Evolutionary conservation across 345 rosid species (phyloP).

Genomic region (Ailanthus altissimus): DNA sequence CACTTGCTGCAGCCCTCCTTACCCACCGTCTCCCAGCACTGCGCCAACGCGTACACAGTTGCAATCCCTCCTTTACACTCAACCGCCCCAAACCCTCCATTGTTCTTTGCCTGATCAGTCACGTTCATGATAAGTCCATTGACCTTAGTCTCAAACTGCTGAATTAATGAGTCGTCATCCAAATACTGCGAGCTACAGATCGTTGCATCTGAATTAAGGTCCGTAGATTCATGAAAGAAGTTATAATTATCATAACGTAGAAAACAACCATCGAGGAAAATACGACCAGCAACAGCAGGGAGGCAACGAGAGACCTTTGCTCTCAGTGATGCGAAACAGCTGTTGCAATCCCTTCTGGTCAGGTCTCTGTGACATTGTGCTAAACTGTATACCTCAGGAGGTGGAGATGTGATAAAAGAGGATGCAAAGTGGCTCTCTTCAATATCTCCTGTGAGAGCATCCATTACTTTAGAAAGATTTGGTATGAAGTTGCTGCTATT

Average conservation of each 20-base stretch:
- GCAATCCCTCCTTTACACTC: conserved; percentile 27
- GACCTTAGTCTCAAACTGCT: conserved; percentile 29
- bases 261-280: conserved; percentile 70
- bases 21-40: conserved; percentile 64
- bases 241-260: conserved; percentile 51
- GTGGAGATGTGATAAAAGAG: conserved; percentile 19
- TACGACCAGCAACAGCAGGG: conserved; percentile 44
- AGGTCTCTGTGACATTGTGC: conserved; percentile 55
- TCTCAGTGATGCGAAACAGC: conserved; percentile 41
- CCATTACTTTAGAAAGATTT: conserved; percentile 27
- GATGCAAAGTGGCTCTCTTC: conserved; percentile 12
- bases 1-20: conserved; percentile 51
- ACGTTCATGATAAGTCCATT: conserved; percentile 39
- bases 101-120: conserved; percentile 37
- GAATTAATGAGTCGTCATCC: conserved; percentile 1
- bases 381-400: conserved; percentile 36
- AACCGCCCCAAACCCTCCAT: conserved; percentile 43
- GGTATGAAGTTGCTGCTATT: not conserved
- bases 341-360: conserved; percentile 39
- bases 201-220: conserved; percentile 31
- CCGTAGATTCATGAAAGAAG: conserved; percentile 49
- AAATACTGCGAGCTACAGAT: conserved; percentile 27
- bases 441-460: conserved; percentile 9
- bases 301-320: conserved; percentile 33
- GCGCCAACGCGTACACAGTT: conserved; percentile 57